These are phyloP conservation scores for Lathyrus aphaca DNA, from an alignment of 306 rosid species.

Conservation along the genomic window DNA sequence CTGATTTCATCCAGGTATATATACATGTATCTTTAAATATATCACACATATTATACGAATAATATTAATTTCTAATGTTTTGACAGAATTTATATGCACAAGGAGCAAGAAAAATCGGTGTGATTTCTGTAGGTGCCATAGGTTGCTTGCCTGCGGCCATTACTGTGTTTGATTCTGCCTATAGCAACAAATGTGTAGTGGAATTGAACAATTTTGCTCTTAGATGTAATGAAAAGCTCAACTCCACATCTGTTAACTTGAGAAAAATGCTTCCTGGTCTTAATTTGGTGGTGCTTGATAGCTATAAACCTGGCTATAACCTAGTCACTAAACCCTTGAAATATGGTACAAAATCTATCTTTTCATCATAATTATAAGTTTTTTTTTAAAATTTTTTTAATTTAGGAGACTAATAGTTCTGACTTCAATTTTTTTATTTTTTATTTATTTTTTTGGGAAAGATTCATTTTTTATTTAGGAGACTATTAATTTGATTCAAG, in stretches of 20 bases:
- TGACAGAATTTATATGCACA: not conserved
- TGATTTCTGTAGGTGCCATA: not conserved
- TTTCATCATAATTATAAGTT: too few species aligned
- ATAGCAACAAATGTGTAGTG: not conserved
- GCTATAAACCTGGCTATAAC: conserved; percentile 59
- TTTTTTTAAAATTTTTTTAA: too few species aligned
- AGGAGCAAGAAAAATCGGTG: conserved; percentile 1
- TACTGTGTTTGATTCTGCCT: not conserved
- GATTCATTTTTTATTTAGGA: too few species aligned
- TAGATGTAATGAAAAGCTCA: not conserved
- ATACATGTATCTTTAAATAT: too few species aligned
- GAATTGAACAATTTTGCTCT: not conserved
- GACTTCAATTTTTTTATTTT: too few species aligned
- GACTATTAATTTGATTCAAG: too few species aligned
- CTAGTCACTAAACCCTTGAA: conserved; percentile 55
- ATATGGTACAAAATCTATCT: too few species aligned
- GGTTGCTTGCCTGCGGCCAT: conserved; percentile 12
- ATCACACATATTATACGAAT: too few species aligned
- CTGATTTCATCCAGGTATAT: conserved; percentile 57
- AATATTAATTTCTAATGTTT: not conserved
- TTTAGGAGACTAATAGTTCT: too few species aligned
- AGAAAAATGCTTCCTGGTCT: not conserved
- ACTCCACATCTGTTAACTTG: not conserved
- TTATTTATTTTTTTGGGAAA: too few species aligned
- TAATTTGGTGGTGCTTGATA: conserved; percentile 40